A percentile compares a stretch with the other conserved stretches of the same genome.
phyloP scores from a whole-genome alignment of 139 green algal species.

The Closterium sp. region DNA sequence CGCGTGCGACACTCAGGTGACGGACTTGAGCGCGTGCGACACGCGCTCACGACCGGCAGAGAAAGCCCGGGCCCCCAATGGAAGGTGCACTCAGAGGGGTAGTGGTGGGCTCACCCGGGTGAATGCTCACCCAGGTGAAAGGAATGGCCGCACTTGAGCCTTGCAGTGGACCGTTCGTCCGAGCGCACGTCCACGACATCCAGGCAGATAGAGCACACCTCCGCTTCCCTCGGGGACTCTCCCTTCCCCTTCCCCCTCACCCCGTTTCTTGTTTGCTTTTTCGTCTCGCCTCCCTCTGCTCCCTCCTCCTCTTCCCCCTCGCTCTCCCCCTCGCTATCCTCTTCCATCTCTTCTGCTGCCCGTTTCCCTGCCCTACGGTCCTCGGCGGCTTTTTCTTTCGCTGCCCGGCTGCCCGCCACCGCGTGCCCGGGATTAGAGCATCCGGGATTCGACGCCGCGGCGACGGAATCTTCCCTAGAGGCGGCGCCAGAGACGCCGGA shows the following conservation, averaged over 20 bases:
- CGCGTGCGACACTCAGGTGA: too few species aligned
- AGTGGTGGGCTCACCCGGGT: too few species aligned
- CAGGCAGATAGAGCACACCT: constrained; percentile 33
- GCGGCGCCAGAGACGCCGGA: too few species aligned
- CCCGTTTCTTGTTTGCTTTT: neutral
- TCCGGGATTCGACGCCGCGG: too few species aligned
- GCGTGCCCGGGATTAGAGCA: neutral
- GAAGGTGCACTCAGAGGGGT: too few species aligned
- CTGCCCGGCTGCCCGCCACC: neutral
- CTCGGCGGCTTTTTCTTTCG: neutral
- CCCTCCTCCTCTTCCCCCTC: neutral
- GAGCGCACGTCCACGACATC: constrained; percentile 7
- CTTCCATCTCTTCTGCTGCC: neutral
- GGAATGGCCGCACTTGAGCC: constrained; percentile 27
- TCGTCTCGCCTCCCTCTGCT: neutral
- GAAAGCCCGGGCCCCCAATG: too few species aligned
- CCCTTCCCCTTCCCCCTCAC: neutral
- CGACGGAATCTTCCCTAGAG: too few species aligned
- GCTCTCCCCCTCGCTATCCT: neutral
- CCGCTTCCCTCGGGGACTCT: neutral
- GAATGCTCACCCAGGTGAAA: constrained; percentile 46
- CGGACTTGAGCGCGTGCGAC: too few species aligned
- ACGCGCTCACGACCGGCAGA: too few species aligned
- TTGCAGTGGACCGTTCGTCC: neutral
- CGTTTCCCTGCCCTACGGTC: constrained; percentile 7